A percentile compares a stretch with the other conserved stretches of the same genome.
Evolutionary conservation across 2,329 filamentous ascomycete species (phyloP).

Genomic region (Venturia carpophila): DNA sequence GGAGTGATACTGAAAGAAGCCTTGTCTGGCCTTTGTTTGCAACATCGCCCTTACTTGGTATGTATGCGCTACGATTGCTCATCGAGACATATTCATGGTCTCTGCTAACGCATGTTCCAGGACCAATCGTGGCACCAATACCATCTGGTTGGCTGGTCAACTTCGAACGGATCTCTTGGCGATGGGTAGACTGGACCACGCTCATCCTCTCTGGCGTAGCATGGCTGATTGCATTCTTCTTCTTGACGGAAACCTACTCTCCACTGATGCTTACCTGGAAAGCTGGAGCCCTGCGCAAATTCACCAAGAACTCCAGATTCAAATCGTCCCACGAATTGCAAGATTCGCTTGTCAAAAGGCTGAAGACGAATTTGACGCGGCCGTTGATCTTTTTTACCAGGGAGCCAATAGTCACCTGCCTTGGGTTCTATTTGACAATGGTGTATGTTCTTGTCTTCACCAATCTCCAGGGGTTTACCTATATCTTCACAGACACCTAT

Average conservation of each 20-base stretch:
- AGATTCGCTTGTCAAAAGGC: slow-evolving; percentile 16
- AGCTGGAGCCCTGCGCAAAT: slow-evolving; percentile 25
- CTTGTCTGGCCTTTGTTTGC: slow-evolving; percentile 1
- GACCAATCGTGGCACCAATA: slow-evolving; percentile 12
- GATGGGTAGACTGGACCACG: slow-evolving; percentile 13
- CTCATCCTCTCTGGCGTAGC: slow-evolving; percentile 11
- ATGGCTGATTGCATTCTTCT: slow-evolving; percentile 27
- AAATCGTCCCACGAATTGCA: slow-evolving; percentile 26
- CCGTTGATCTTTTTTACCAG: slow-evolving; percentile 33
- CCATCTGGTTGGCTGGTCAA: slow-evolving; percentile 2
- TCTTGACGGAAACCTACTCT: slow-evolving; percentile 44
- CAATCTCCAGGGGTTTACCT: slow-evolving; percentile 45
- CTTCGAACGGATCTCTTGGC: slow-evolving; percentile 2
- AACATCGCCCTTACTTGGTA: neutral
- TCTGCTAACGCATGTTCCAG: neutral
- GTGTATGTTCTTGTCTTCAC: slow-evolving; percentile 49
- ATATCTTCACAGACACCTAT: slow-evolving; percentile 45
- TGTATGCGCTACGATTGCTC: neutral
- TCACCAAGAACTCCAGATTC: slow-evolving; percentile 33
- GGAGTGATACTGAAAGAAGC: neutral
- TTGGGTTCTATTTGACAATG: slow-evolving; percentile 45
- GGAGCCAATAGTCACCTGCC: slow-evolving; percentile 37
- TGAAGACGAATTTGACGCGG: slow-evolving; percentile 20
- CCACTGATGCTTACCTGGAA: slow-evolving; percentile 32
- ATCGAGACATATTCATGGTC: neutral